These are phyloP conservation scores for Holtermanniella nyarrowii DNA, from an alignment of 768 basidiomycete genomes.

Conservation along the genomic window DNA sequence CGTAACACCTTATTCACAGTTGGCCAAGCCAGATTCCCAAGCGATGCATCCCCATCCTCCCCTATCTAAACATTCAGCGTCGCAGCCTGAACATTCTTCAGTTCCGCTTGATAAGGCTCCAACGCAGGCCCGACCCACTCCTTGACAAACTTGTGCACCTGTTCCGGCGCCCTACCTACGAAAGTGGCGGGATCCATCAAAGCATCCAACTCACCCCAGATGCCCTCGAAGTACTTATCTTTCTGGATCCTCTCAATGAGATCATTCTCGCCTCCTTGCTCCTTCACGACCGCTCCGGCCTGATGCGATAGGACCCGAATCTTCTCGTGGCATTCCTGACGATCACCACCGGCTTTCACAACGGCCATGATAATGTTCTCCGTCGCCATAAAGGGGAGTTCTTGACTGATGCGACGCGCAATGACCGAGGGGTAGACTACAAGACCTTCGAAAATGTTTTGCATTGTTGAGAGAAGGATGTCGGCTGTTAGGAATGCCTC, in stretches of 20 bases:
- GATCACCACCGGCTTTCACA: slow-evolving; percentile 82
- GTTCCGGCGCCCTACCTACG: slow-evolving; percentile 86
- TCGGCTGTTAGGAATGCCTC: slow-evolving; percentile 96
- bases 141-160: slow-evolving; percentile 76
- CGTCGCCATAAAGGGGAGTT: slow-evolving; percentile 98
- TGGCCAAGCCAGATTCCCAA: not conserved
- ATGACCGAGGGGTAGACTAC: slow-evolving; percentile 99
- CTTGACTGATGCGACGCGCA: slow-evolving; percentile 77
- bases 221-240: slow-evolving; percentile 81
- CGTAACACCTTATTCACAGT: too few relatives aligned
- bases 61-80: slow-evolving; percentile 41
- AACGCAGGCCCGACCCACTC: slow-evolving; percentile 84
- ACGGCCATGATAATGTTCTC: slow-evolving; percentile 99
- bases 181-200: slow-evolving; percentile 80
- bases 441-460: slow-evolving; percentile 95
- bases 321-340: slow-evolving; percentile 94
- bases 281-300: slow-evolving; percentile 86
- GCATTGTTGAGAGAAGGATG: slow-evolving; percentile 86
- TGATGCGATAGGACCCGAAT: slow-evolving; percentile 91
- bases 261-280: slow-evolving; percentile 89
- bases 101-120: slow-evolving; percentile 39
- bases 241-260: slow-evolving; percentile 73
- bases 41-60: not conserved
- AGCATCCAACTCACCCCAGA: slow-evolving; percentile 64
- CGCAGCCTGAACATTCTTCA: slow-evolving; percentile 41